Percentiles rank a stretch among this genome's conserved stretches.
Evolutionary conservation across 2,329 filamentous ascomycete genomes (phyloP).

Genomic region (Thermothelomyces thermophilus): DNA sequence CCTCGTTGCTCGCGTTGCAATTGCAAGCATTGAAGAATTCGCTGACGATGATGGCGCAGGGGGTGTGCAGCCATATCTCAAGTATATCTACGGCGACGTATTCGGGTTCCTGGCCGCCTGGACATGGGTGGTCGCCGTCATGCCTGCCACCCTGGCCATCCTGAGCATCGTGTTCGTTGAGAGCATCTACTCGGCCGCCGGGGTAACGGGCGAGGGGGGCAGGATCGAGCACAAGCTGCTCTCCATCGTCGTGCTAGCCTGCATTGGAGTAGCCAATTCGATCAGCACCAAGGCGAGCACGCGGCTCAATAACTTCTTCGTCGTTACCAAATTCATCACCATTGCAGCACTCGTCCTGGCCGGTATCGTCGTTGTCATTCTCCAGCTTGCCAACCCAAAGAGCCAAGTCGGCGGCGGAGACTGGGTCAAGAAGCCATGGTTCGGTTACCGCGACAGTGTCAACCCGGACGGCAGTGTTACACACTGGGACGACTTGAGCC

Average conservation of each 20-base stretch:
- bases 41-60: conserved; percentile 30
- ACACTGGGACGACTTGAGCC: conserved; percentile 41
- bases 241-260: conserved; percentile 40
- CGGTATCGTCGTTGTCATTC: conserved; percentile 39
- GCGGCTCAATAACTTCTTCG: conserved; percentile 49
- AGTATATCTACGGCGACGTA: conserved; percentile 54
- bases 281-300: conserved; percentile 51
- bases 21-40: too few relatives aligned
- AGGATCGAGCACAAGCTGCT: conserved; percentile 44
- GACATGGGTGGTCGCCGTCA: conserved; percentile 59
- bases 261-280: conserved; percentile 46
- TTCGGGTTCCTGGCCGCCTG: conserved; percentile 58
- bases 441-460: conserved; percentile 42
- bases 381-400: conserved; percentile 34
- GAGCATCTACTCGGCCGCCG: conserved; percentile 49
- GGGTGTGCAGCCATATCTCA: conserved; percentile 57
- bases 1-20: not conserved
- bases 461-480: conserved; percentile 44
- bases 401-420: conserved; percentile 41
- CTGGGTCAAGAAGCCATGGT: conserved; percentile 50
- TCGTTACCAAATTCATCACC: conserved; percentile 45
- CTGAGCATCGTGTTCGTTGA: conserved; percentile 58
- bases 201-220: conserved; percentile 39
- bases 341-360: conserved; percentile 44
- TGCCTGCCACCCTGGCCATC: conserved; percentile 58